Percentiles rank a stretch among this genome's conserved stretches.
Conservation (phyloP, 768 basidiomycete species). For the Cytidiella melzeri region DNA sequence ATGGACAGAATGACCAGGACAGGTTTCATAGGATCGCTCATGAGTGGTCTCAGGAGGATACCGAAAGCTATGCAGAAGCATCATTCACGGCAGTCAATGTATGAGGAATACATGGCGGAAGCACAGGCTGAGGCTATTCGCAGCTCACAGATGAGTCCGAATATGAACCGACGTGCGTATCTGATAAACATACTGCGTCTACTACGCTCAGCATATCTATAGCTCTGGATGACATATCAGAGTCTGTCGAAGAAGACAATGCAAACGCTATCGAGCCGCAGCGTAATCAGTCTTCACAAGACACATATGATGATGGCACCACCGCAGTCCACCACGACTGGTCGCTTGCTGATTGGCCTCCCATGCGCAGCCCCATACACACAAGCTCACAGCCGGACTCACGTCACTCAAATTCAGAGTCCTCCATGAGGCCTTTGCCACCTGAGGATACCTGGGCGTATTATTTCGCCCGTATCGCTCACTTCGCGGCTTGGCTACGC, state of each 20-base stretch:
- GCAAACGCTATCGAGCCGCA: background rate
- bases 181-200: background rate
- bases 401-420: background rate
- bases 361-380: slow-evolving; percentile 3
- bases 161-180: slow-evolving; percentile 3
- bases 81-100: slow-evolving; percentile 10
- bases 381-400: slow-evolving; percentile 3
- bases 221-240: slow-evolving; percentile 8
- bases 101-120: slow-evolving; percentile 8
- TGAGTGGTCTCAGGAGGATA: slow-evolving; percentile 5
- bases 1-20: background rate
- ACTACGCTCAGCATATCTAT: background rate
- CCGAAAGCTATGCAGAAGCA: slow-evolving; percentile 8
- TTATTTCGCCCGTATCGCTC: slow-evolving; percentile 3
- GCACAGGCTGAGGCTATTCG: background rate
- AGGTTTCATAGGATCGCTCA: slow-evolving; percentile 3
- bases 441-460: slow-evolving; percentile 11
- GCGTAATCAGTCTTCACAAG: background rate
- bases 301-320: background rate
- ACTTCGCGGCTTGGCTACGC: slow-evolving; percentile 1
- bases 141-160: background rate
- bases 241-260: background rate
- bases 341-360: background rate
- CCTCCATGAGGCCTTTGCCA: slow-evolving; percentile 2
- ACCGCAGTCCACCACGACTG: background rate